These are phyloP conservation scores for Phytopythium cucurbitacearum DNA, from an alignment of 352 stramenopile species.

Conservation along the genomic window DNA sequence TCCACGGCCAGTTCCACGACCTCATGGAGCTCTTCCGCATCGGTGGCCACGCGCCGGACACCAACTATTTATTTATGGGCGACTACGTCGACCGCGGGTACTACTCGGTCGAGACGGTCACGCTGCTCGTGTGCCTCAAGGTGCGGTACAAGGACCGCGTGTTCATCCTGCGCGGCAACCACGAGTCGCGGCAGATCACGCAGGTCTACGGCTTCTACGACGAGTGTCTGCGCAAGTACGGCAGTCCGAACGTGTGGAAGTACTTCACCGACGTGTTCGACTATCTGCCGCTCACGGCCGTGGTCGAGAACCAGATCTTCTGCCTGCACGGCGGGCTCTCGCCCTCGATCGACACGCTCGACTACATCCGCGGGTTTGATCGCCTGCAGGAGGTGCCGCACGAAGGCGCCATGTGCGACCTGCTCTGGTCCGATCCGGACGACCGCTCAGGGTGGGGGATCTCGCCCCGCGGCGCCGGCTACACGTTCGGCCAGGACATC, in stretches of 20 bases:
- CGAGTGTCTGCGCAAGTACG: conserved; percentile 93
- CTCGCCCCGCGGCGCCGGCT: conserved; percentile 96
- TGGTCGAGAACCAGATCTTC: conserved; percentile 99
- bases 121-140: conserved; percentile 79
- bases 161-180: conserved; percentile 80
- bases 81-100: conserved; percentile 89
- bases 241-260: conserved; percentile 98
- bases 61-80: conserved; percentile 76
- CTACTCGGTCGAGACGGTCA: conserved; percentile 82
- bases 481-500: conserved; percentile 99
- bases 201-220: conserved; percentile 84
- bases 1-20: conserved; percentile 98
- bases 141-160: conserved; percentile 84
- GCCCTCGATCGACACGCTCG: conserved; percentile 90
- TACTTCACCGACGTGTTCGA: conserved; percentile 94
- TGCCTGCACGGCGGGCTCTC: conserved; percentile 98
- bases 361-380: conserved; percentile 94
- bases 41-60: conserved; percentile 83
- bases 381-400: conserved; percentile 90
- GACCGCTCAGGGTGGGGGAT: conserved; percentile 98
- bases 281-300: conserved; percentile 93
- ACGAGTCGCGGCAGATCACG: conserved; percentile 79
- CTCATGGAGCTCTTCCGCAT: conserved; percentile 95
- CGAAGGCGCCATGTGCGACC: conserved; percentile 95
- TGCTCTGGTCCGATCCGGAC: conserved; percentile 99